Evolutionary conservation across 1,284 basidiomycete genomes (phyloP).

Genomic region (Cutaneotrichosporon cutaneum): DNA sequence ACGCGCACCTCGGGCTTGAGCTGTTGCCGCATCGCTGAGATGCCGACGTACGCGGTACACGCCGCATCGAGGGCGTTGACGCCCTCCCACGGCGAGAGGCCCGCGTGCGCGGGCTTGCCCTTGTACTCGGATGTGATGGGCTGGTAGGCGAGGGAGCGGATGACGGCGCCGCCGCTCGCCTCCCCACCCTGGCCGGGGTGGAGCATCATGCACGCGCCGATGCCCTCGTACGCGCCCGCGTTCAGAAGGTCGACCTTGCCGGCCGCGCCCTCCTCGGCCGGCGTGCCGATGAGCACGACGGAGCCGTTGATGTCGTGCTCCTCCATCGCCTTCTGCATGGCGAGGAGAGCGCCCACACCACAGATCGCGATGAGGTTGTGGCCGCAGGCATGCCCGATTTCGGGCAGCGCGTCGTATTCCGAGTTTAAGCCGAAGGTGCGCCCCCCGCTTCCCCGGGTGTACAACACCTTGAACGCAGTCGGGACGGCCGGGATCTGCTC

Average conservation of each 20-base stretch:
- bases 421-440: slow-evolving; percentile 35
- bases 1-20: slow-evolving; percentile 45
- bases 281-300: slow-evolving; percentile 77
- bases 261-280: slow-evolving; percentile 55
- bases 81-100: slow-evolving; percentile 61
- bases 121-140: slow-evolving; percentile 31
- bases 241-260: slow-evolving; percentile 57
- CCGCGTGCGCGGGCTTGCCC: slow-evolving; percentile 67
- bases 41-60: slow-evolving; percentile 69
- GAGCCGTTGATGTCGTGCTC: slow-evolving; percentile 64
- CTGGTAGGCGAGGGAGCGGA: slow-evolving; percentile 31
- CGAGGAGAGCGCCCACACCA: slow-evolving; percentile 45
- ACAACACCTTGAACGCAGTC: slow-evolving; percentile 29
- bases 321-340: slow-evolving; percentile 37
- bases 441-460: slow-evolving; percentile 26
- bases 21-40: slow-evolving; percentile 73
- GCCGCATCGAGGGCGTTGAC: slow-evolving; percentile 81
- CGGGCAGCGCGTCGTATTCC: slow-evolving; percentile 30
- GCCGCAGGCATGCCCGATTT: slow-evolving; percentile 60
- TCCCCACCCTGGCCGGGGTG: slow-evolving; percentile 39
- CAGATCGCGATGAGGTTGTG: slow-evolving; percentile 50
- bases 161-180: slow-evolving; percentile 60
- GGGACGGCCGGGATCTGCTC: slow-evolving; percentile 62
- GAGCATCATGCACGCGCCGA: slow-evolving; percentile 15
- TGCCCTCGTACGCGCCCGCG: slow-evolving; percentile 34